Conservation (phyloP, 495 filamentous ascomycete species). For the Aspergillus mulundensis region DNA sequence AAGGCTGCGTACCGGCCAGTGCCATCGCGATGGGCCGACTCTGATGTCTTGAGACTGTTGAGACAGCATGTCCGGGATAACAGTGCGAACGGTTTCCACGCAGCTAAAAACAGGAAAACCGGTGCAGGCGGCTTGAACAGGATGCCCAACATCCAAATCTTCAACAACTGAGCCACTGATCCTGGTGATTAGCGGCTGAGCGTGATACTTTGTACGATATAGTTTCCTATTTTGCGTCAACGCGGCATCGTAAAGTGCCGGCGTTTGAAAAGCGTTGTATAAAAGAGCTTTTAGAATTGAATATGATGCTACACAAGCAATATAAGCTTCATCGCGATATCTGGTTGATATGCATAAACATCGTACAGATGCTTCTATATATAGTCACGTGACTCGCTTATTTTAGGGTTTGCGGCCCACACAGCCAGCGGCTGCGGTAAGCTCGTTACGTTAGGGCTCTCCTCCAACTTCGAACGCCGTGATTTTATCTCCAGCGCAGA, state of each 20-base stretch:
- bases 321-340: background rate
- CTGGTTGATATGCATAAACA: too few species aligned
- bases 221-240: background rate
- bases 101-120: slow-evolving; percentile 43
- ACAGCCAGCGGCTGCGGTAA: slow-evolving; percentile 28
- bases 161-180: slow-evolving; percentile 27
- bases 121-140: slow-evolving; percentile 45
- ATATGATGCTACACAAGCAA: background rate
- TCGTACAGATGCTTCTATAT: background rate
- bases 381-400: slow-evolving; percentile 35
- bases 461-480: slow-evolving; percentile 32
- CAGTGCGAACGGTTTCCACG: slow-evolving; percentile 50
- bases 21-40: slow-evolving; percentile 75
- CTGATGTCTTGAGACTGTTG: slow-evolving; percentile 71
- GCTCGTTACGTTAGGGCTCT: slow-evolving; percentile 41
- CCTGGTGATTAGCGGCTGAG: background rate
- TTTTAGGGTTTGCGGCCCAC: slow-evolving; percentile 37
- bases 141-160: slow-evolving; percentile 53
- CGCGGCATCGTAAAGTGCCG: background rate
- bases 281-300: background rate
- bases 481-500: slow-evolving; percentile 46
- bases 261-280: background rate
- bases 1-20: slow-evolving; percentile 92
- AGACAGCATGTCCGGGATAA: slow-evolving; percentile 71
- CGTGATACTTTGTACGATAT: slow-evolving; percentile 2